These are phyloP conservation scores for Hygrophoropsis aurantiaca DNA, from an alignment of 768 basidiomycete species.

Conservation along the genomic window DNA sequence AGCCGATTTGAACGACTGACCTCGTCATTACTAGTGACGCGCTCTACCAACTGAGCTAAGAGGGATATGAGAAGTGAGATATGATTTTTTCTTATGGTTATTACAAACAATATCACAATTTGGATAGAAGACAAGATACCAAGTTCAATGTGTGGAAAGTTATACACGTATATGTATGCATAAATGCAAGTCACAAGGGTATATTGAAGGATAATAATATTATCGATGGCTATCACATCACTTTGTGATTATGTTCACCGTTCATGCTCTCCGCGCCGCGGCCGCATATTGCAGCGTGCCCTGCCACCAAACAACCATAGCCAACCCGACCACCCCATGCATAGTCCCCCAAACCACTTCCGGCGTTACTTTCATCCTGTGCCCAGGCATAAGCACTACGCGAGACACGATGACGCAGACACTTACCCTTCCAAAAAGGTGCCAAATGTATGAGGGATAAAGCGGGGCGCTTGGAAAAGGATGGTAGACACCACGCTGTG, in stretches of 20 bases:
- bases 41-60: conserved; percentile 54
- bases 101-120: too few relatives aligned
- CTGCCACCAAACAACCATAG: conserved; percentile 85
- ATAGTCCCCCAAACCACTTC: conserved; percentile 71
- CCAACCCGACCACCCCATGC: conserved; percentile 71
- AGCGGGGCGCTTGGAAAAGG: conserved; percentile 73
- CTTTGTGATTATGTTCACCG: too few relatives aligned
- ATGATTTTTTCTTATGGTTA: too few relatives aligned
- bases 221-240: too few relatives aligned
- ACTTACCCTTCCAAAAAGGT: conserved; percentile 59
- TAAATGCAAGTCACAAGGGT: too few relatives aligned
- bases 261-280: conserved; percentile 29
- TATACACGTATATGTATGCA: too few relatives aligned
- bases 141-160: too few relatives aligned
- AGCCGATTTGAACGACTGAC: conserved; percentile 69
- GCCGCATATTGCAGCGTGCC: conserved; percentile 55
- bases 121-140: too few relatives aligned
- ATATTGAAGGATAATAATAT: too few relatives aligned
- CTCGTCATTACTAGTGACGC: conserved; percentile 73
- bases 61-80: too few relatives aligned
- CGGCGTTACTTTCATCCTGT: conserved; percentile 64
- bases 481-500: conserved; percentile 73
- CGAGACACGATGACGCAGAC: neutral
- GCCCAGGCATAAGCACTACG: conserved; percentile 3
- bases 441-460: conserved; percentile 76